These are phyloP conservation scores for Acanthamoeba rhysodes DNA, from an alignment of 208 protist genomes.

Conservation along the genomic window DNA sequence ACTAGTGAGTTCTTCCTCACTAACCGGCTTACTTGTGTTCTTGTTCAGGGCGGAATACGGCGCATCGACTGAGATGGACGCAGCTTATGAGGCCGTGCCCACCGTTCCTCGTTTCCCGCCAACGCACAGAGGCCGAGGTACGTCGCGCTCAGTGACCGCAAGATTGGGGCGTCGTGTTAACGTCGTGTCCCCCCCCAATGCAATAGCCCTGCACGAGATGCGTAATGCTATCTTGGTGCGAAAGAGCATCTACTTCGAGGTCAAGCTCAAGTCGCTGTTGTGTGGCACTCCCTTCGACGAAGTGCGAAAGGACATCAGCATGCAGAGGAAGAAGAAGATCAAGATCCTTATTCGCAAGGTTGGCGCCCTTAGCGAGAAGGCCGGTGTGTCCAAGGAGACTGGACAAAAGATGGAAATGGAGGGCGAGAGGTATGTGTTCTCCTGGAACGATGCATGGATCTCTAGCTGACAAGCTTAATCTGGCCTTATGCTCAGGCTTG, in stretches of 20 bases:
- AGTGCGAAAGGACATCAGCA: slow-evolving; percentile 48
- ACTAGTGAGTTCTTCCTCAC: background rate
- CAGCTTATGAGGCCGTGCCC: background rate
- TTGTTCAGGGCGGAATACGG: background rate
- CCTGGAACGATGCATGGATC: too few species aligned
- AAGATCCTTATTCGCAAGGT: slow-evolving; percentile 38
- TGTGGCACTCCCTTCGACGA: slow-evolving; percentile 49
- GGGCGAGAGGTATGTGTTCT: background rate
- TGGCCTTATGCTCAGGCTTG: background rate
- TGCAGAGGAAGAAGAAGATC: slow-evolving; percentile 71
- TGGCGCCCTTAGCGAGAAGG: slow-evolving; percentile 42
- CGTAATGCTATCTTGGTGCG: slow-evolving; percentile 53
- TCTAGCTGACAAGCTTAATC: too few species aligned
- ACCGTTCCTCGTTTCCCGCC: slow-evolving; percentile 36
- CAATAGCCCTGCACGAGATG: slow-evolving; percentile 41
- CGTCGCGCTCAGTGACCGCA: too few species aligned
- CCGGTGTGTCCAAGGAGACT: slow-evolving; percentile 40
- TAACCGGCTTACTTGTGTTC: background rate
- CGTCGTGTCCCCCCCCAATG: background rate
- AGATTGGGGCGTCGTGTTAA: too few species aligned
- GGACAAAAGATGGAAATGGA: slow-evolving; percentile 45
- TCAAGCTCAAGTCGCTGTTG: slow-evolving; percentile 62
- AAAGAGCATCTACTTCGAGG: slow-evolving; percentile 69
- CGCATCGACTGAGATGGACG: background rate
- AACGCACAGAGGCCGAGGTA: slow-evolving; percentile 47